Conservation (phyloP, 2,329 filamentous ascomycete genomes). For the Stachybotrys chlorohalonatus region DNA sequence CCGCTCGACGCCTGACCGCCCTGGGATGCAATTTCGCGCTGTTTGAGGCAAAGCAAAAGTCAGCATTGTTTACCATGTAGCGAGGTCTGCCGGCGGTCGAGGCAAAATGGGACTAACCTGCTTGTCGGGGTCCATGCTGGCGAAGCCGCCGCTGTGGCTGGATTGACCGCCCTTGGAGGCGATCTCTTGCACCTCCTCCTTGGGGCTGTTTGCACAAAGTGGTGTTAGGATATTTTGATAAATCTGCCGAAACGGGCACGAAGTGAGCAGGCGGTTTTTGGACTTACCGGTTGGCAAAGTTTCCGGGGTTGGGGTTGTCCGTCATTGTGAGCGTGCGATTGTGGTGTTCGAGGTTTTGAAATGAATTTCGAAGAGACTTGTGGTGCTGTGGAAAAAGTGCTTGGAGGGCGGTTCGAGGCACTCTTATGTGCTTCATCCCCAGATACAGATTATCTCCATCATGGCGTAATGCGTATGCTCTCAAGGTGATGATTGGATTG, state of each 20-base stretch:
- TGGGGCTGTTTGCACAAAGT: constrained; percentile 14
- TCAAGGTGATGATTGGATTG: too few relatives aligned
- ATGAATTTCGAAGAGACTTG: too few relatives aligned
- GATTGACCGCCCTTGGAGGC: constrained; percentile 30
- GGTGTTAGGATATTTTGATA: too few relatives aligned
- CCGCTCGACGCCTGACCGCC: constrained; percentile 44
- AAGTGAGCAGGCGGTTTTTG: too few relatives aligned
- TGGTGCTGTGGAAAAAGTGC: too few relatives aligned
- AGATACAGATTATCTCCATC: too few relatives aligned
- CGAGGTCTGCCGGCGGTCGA: background rate
- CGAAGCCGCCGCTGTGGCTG: constrained; percentile 27
- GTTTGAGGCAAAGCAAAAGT: background rate
- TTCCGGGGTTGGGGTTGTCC: constrained; percentile 15
- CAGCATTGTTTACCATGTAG: constrained; percentile 3
- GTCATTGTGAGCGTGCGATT: constrained; percentile 6
- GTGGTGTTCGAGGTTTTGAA: background rate
- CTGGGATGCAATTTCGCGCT: constrained; percentile 44
- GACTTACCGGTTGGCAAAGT: constrained; percentile 17
- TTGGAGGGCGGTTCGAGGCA: too few relatives aligned
- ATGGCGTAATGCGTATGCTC: too few relatives aligned
- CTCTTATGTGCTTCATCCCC: too few relatives aligned
- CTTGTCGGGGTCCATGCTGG: constrained; percentile 30
- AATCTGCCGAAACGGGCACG: too few relatives aligned
- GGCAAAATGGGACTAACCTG: constrained; percentile 18
- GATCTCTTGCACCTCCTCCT: constrained; percentile 34